These are phyloP conservation scores for Leccinum truebloodii DNA, from an alignment of 768 basidiomycete genomes.

Conservation along the genomic window DNA sequence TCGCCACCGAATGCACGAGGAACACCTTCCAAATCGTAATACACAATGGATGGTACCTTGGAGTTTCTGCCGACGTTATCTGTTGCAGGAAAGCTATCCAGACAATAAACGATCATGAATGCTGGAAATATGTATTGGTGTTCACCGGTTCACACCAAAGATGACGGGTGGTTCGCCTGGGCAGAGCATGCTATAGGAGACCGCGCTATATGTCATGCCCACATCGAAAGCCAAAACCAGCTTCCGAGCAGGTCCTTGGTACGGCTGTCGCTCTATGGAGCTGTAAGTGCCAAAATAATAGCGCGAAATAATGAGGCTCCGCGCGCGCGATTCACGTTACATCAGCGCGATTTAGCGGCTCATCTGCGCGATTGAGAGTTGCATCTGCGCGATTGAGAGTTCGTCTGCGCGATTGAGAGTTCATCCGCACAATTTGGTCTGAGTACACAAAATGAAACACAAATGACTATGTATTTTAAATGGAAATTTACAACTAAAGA, in stretches of 20 bases:
- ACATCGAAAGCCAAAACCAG: slow-evolving; percentile 53
- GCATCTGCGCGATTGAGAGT: too few species aligned
- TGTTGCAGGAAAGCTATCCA: slow-evolving; percentile 46
- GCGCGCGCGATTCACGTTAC: too few species aligned
- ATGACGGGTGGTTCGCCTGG: slow-evolving; percentile 30
- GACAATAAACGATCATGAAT: not conserved
- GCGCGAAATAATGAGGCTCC: too few species aligned
- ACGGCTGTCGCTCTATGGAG: slow-evolving; percentile 32
- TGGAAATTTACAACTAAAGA: too few species aligned
- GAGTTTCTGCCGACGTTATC: slow-evolving; percentile 46
- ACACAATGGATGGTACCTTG: slow-evolving; percentile 51
- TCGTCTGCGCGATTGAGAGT: too few species aligned
- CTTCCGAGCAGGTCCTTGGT: slow-evolving; percentile 40
- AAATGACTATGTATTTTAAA: too few species aligned
- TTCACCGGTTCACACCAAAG: slow-evolving; percentile 27
- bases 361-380: too few species aligned
- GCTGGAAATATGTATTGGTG: not conserved
- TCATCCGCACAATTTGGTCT: too few species aligned
- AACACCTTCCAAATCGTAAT: slow-evolving; percentile 43
- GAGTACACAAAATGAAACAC: too few species aligned
- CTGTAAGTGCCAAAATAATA: too few species aligned
- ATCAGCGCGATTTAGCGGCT: too few species aligned
- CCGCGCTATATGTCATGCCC: slow-evolving; percentile 52
- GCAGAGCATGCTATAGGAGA: slow-evolving; percentile 42
- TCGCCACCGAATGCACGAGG: slow-evolving; percentile 48